Conservation (phyloP, 116 monocot species). For the Zostera marina region DNA sequence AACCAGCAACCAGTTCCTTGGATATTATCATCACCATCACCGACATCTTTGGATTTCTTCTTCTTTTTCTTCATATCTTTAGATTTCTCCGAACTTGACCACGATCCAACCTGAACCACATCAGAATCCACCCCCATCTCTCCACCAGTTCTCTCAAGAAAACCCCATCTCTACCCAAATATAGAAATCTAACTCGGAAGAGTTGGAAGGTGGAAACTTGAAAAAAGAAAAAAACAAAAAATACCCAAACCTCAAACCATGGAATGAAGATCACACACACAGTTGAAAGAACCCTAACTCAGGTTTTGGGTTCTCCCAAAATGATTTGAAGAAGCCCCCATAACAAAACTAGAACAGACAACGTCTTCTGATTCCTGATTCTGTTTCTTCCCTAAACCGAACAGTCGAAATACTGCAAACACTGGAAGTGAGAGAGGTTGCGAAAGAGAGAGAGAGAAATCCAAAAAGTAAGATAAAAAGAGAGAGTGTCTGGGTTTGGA, state of each 20-base stretch:
- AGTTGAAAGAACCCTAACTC: too few relatives aligned
- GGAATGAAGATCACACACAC: too few relatives aligned
- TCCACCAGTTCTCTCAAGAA: background rate
- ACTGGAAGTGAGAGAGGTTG: background rate
- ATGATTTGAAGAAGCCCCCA: too few relatives aligned
- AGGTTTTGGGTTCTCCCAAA: too few relatives aligned
- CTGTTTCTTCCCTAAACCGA: background rate
- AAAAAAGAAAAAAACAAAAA: background rate
- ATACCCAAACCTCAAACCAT: too few relatives aligned
- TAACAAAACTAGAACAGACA: too few relatives aligned
- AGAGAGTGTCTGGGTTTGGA: background rate
- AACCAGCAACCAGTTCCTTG: conserved; percentile 5
- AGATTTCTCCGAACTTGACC: background rate
- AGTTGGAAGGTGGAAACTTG: background rate
- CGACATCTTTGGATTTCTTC: conserved; percentile 1
- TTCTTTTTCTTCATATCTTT: conserved; percentile 4
- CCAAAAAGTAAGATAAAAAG: background rate
- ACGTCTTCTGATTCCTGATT: too few relatives aligned
- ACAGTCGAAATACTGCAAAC: background rate
- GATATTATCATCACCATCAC: background rate
- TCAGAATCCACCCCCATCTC: background rate
- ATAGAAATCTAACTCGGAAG: too few relatives aligned
- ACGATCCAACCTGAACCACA: background rate
- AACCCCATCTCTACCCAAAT: background rate
- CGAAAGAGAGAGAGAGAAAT: background rate